A percentile compares a stretch with the other conserved stretches of the same genome.
Conservation (phyloP, 768 basidiomycete species). For the Boletus sensibilis region DNA sequence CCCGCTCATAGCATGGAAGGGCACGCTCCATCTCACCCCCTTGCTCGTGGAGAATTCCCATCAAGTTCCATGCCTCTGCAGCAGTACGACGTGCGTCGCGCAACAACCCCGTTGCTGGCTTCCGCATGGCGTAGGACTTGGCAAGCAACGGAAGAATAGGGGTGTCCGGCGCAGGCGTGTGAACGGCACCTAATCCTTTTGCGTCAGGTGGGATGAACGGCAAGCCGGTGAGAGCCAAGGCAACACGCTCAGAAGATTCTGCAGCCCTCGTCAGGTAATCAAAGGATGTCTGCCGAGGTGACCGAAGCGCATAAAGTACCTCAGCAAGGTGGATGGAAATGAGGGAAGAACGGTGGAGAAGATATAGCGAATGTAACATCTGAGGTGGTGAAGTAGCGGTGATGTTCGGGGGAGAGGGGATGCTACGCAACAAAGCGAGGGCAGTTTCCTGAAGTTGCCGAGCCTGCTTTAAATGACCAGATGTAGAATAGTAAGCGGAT, state of each 20-base stretch:
- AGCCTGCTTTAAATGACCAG: conserved; percentile 55
- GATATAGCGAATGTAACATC: conserved; percentile 59
- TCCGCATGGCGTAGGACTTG: conserved; percentile 49
- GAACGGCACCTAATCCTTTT: conserved; percentile 34
- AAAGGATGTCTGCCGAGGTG: conserved; percentile 46
- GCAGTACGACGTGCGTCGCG: conserved; percentile 70
- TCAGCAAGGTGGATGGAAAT: conserved; percentile 73
- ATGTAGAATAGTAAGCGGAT: conserved; percentile 66
- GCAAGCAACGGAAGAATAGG: conserved; percentile 45
- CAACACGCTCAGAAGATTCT: conserved; percentile 65
- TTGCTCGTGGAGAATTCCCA: conserved; percentile 63
- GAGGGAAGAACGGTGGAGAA: conserved; percentile 73
- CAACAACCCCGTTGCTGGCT: conserved; percentile 55
- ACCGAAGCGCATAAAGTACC: conserved; percentile 53
- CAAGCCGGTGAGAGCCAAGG: conserved; percentile 48
- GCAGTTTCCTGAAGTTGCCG: conserved; percentile 54
- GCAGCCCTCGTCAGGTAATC: conserved; percentile 61
- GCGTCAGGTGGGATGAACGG: conserved; percentile 36
- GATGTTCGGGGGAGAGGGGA: conserved; percentile 46
- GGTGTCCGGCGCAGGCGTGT: conserved; percentile 38
- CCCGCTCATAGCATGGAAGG: conserved; percentile 64
- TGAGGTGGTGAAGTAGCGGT: conserved; percentile 52
- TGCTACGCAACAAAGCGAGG: conserved; percentile 53
- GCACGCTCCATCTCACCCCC: conserved; percentile 39
- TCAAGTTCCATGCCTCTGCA: conserved; percentile 72